phyloP scores from a whole-genome alignment of 345 rosid species.

The Stellera chamaejasme region DNA sequence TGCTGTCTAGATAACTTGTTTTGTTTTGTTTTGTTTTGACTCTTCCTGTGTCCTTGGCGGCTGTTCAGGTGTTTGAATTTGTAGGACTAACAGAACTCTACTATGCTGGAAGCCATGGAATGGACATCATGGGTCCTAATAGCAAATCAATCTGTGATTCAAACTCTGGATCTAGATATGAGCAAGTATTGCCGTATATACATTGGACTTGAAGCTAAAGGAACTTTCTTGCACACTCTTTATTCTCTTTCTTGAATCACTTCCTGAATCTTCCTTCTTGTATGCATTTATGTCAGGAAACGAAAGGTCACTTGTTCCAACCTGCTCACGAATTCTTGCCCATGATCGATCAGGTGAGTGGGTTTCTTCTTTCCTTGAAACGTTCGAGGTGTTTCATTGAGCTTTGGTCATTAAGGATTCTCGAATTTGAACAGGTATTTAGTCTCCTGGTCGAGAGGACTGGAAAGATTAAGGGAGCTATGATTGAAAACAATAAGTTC shows the following conservation, averaged over 20 bases:
- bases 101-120: conserved; percentile 92
- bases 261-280: conserved; percentile 9
- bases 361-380: not conserved
- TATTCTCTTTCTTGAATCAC: not conserved
- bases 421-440: conserved; percentile 35
- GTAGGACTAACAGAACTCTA: conserved; percentile 61
- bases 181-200: conserved; percentile 24
- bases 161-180: conserved; percentile 30
- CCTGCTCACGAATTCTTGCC: conserved; percentile 67
- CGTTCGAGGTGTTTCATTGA: not conserved
- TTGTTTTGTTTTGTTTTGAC: not conserved
- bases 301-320: conserved; percentile 57
- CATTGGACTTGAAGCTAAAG: not conserved
- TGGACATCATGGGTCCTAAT: conserved; percentile 80
- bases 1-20: not conserved
- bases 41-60: not conserved
- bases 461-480: conserved; percentile 48
- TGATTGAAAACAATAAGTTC: conserved; percentile 73
- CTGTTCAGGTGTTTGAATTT: conserved; percentile 58
- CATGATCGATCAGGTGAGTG: conserved; percentile 42
- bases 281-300: conserved; percentile 25
- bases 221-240: not conserved
- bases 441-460: conserved; percentile 48
- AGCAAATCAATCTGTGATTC: conserved; percentile 28
- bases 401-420: not conserved